These are phyloP conservation scores for Ophiostoma sp. DNA, from an alignment of 2,329 filamentous ascomycete genomes.

Conservation along the genomic window DNA sequence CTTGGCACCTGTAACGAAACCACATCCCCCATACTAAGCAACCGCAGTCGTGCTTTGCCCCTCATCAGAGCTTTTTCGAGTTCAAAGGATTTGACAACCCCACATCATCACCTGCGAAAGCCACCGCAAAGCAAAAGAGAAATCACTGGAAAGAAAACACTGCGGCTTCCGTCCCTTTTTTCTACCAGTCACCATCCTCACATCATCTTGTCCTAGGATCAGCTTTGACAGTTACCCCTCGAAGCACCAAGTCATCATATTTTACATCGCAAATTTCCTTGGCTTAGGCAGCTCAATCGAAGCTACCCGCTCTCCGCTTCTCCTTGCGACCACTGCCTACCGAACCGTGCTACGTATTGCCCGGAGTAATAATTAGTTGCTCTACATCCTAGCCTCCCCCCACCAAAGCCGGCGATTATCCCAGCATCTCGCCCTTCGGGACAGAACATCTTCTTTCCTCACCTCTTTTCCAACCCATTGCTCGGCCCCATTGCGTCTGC, in stretches of 20 bases:
- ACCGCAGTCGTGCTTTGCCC: slow-evolving; percentile 18
- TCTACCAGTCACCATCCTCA: not conserved
- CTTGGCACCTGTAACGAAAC: slow-evolving; percentile 8
- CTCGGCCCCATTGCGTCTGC: slow-evolving; percentile 5
- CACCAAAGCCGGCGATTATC: not conserved
- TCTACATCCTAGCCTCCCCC: slow-evolving; percentile 1
- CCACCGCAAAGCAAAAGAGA: not conserved
- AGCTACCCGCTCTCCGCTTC: not conserved
- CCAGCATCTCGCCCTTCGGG: not conserved
- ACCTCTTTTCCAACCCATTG: not conserved
- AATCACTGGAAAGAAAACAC: not conserved
- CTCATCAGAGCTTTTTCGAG: slow-evolving; percentile 19
- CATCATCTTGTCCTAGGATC: not conserved
- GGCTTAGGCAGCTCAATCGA: slow-evolving; percentile 18
- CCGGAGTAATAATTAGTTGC: slow-evolving; percentile 9
- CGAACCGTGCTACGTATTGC: not conserved
- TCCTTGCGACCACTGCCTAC: not conserved
- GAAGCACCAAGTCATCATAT: not conserved
- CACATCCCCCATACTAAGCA: slow-evolving; percentile 16
- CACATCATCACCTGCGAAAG: slow-evolving; percentile 1
- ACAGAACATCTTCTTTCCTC: not conserved
- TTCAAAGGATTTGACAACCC: slow-evolving; percentile 15
- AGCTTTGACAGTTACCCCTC: not conserved
- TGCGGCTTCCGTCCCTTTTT: not conserved
- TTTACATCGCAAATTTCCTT: not conserved